Evolutionary conservation across 768 basidiomycete genomes (phyloP).

Genomic region (Cyclocybe cylindracea): DNA sequence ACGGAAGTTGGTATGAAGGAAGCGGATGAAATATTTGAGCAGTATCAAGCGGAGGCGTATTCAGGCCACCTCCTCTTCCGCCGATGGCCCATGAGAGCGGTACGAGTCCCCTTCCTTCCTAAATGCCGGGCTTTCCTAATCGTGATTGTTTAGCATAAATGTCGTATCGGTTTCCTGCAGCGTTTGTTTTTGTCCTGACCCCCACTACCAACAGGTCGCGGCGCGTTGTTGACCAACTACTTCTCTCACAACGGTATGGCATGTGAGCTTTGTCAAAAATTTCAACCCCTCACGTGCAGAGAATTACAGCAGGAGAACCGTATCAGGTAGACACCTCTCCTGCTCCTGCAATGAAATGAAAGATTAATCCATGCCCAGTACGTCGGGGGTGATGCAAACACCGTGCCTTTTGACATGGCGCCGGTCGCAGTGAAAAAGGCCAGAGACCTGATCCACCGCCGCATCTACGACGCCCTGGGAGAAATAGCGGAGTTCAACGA

Average conservation of each 20-base stretch:
- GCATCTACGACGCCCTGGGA: conserved; percentile 48
- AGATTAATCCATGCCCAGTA: conserved; percentile 46
- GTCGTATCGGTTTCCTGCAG: conserved; percentile 30
- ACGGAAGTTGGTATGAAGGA: conserved; percentile 38
- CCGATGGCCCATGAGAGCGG: conserved; percentile 70
- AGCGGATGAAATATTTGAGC: conserved; percentile 59
- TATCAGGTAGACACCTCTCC: conserved; percentile 55
- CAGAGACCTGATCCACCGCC: conserved; percentile 56
- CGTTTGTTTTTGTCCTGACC: background rate
- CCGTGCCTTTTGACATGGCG: conserved; percentile 62
- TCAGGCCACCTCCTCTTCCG: conserved; percentile 60
- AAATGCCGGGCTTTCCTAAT: background rate
- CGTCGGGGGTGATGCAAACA: conserved; percentile 75
- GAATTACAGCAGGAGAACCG: conserved; percentile 66
- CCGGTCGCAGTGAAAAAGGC: conserved; percentile 62
- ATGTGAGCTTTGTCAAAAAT: background rate
- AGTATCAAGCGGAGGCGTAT: conserved; percentile 69
- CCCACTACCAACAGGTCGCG: conserved; percentile 51
- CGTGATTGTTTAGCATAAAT: conserved; percentile 58
- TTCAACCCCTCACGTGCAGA: background rate
- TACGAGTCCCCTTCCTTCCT: conserved; percentile 31
- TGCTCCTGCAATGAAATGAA: background rate
- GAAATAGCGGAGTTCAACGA: conserved; percentile 62
- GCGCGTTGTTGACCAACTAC: conserved; percentile 72
- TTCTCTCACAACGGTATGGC: conserved; percentile 82